A percentile compares a stretch with the other conserved stretches of the same genome.
Evolutionary conservation across 176 grass and related monocot genomes (phyloP).

Genomic region (Juncus effusus): DNA sequence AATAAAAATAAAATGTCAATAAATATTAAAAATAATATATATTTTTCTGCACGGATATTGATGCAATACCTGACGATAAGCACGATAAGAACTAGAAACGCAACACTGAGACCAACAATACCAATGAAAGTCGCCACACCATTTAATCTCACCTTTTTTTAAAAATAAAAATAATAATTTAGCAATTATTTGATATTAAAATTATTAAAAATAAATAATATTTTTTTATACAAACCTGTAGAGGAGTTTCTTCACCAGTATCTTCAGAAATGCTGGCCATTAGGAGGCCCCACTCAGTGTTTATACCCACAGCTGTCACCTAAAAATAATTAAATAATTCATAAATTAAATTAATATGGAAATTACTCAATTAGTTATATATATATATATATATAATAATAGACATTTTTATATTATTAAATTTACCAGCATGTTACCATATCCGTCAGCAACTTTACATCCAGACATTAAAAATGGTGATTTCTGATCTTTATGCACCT

Average conservation of each 20-base stretch:
- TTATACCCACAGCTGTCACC: constrained; percentile 90
- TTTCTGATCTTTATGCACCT: constrained; percentile 80
- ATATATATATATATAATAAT: too few species aligned
- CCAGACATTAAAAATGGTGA: constrained; percentile 93
- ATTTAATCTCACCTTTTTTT: constrained; percentile 77
- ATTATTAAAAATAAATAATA: not conserved
- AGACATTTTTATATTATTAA: not conserved
- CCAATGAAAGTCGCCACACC: constrained; percentile 94
- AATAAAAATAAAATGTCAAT: constrained; percentile 20
- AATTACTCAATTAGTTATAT: too few species aligned
- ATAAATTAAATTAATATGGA: not conserved
- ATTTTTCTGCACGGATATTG: not conserved
- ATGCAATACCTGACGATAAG: constrained; percentile 64
- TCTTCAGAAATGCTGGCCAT: constrained; percentile 99
- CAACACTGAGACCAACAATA: constrained; percentile 74
- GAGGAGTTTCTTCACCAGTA: constrained; percentile 93
- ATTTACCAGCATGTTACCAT: constrained; percentile 87
- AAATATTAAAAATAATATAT: constrained; percentile 16
- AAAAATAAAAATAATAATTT: constrained; percentile 1
- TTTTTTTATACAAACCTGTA: constrained; percentile 48
- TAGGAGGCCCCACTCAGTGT: constrained; percentile 88
- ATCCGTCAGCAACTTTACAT: constrained; percentile 97
- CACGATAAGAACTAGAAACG: constrained; percentile 58
- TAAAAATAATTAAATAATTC: constrained; percentile 33
- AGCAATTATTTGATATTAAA: not conserved